Evolutionary conservation across 139 green algal species (phyloP).

Genomic region (Chlorella sp.): DNA sequence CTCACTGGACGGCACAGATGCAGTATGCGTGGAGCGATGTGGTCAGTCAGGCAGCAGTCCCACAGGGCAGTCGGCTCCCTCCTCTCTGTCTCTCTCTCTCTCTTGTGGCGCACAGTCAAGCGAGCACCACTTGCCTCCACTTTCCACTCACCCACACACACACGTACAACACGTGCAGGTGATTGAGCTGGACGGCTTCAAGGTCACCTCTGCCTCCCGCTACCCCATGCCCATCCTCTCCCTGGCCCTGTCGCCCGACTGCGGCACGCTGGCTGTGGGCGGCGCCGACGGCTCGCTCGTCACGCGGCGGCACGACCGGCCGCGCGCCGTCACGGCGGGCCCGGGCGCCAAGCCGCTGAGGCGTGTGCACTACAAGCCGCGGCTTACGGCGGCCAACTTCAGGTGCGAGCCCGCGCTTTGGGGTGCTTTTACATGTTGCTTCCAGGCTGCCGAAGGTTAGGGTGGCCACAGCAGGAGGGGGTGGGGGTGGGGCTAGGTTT

Average conservation of each 20-base stretch:
- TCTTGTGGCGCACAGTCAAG: too few species aligned
- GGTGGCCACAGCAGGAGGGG: too few species aligned
- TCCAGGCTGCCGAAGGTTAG: not conserved
- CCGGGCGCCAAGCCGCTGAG: not conserved
- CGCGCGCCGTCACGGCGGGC: not conserved
- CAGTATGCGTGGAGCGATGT: not conserved
- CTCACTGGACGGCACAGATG: not conserved
- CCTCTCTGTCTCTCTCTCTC: not conserved
- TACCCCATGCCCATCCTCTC: slow-evolving; percentile 75
- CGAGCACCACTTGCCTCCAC: too few species aligned
- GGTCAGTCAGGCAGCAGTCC: not conserved
- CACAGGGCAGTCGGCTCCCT: not conserved
- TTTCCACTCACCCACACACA: too few species aligned
- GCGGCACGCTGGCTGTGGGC: slow-evolving; percentile 75
- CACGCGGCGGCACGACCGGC: slow-evolving; percentile 45
- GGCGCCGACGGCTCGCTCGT: slow-evolving; percentile 76
- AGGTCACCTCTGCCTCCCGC: slow-evolving; percentile 62
- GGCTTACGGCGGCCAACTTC: slow-evolving; percentile 8
- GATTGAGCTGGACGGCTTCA: slow-evolving; percentile 81
- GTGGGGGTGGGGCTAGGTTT: too few species aligned
- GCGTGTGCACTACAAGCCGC: slow-evolving; percentile 4
- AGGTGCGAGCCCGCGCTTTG: not conserved
- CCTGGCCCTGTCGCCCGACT: slow-evolving; percentile 67
- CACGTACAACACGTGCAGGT: too few species aligned
- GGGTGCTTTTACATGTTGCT: not conserved